These are phyloP conservation scores for Pseudogymnoascus sp. DNA, from an alignment of 2,329 filamentous ascomycete genomes.

Conservation along the genomic window DNA sequence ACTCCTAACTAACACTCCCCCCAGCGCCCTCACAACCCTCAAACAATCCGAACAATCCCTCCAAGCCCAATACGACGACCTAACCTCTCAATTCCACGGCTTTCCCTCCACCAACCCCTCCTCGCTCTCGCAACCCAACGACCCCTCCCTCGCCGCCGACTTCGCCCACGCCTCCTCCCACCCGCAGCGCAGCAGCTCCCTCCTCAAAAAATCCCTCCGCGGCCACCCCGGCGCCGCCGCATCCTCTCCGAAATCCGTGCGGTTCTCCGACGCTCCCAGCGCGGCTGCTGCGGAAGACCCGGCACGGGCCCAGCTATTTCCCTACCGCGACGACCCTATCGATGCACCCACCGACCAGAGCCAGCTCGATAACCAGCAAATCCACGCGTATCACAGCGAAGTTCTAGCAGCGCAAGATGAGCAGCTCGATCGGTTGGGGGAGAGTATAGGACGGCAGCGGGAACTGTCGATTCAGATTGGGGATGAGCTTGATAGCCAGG, in stretches of 20 bases:
- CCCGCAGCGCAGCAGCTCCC: slow-evolving; percentile 32
- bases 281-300: slow-evolving; percentile 39
- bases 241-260: slow-evolving; percentile 62
- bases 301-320: slow-evolving; percentile 53
- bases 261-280: slow-evolving; percentile 65
- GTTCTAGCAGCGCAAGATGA: slow-evolving; percentile 86
- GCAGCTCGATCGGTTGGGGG: slow-evolving; percentile 82
- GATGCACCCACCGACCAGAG: slow-evolving; percentile 27
- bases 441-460: slow-evolving; percentile 78
- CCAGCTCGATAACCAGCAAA: slow-evolving; percentile 70
- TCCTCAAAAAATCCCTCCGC: slow-evolving; percentile 34
- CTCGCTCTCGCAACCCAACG: slow-evolving; percentile 55
- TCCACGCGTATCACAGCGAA: slow-evolving; percentile 75
- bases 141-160: slow-evolving; percentile 53
- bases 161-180: slow-evolving; percentile 53
- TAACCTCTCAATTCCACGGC: slow-evolving; percentile 74
- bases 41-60: slow-evolving; percentile 61
- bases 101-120: slow-evolving; percentile 44
- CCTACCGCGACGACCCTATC: slow-evolving; percentile 63
- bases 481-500: slow-evolving; percentile 87
- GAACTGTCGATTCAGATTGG: slow-evolving; percentile 94
- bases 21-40: slow-evolving; percentile 40
- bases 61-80: slow-evolving; percentile 65
- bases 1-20: slow-evolving; percentile 12
- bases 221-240: slow-evolving; percentile 25